Conservation (phyloP, 768 basidiomycete species). For the Dioszegia hungarica region DNA sequence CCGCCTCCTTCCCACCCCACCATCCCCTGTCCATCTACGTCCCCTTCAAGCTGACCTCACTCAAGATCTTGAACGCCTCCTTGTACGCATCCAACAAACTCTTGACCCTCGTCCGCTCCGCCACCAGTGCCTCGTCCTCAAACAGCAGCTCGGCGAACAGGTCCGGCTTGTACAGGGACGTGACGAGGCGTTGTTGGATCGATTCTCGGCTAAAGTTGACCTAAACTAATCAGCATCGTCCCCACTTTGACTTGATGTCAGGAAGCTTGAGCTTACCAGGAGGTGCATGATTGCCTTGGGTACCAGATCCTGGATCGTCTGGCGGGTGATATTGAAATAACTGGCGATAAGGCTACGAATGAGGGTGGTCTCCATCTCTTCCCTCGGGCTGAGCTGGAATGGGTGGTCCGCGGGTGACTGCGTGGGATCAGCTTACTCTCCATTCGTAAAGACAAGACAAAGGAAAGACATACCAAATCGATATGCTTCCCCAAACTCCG, state of each 20-base stretch:
- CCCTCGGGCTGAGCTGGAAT: slow-evolving; percentile 64
- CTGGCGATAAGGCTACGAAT: slow-evolving; percentile 92
- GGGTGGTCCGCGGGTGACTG: slow-evolving; percentile 60
- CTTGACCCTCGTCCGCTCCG: slow-evolving; percentile 89
- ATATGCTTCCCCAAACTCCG: slow-evolving; percentile 96
- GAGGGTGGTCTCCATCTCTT: slow-evolving; percentile 94
- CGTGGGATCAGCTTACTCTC: too few species aligned
- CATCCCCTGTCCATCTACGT: too few species aligned
- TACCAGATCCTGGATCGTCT: slow-evolving; percentile 92
- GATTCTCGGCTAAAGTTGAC: slow-evolving; percentile 96
- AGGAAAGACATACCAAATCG: slow-evolving; percentile 91
- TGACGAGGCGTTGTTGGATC: slow-evolving; percentile 93
- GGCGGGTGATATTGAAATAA: slow-evolving; percentile 92
- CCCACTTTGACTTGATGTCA: background rate
- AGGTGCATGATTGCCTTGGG: slow-evolving; percentile 97
- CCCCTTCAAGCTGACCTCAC: slow-evolving; percentile 7
- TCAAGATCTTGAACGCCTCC: slow-evolving; percentile 52
- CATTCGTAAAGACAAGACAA: too few species aligned
- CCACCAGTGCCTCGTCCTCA: slow-evolving; percentile 92
- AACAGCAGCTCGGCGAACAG: slow-evolving; percentile 84
- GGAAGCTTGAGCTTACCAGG: slow-evolving; percentile 21
- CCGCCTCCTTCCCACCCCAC: too few species aligned
- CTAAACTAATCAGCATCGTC: slow-evolving; percentile 53
- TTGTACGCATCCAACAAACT: slow-evolving; percentile 91
- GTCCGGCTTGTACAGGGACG: slow-evolving; percentile 88